Base-by-base conservation (phyloP, 768 basidiomycete species). In the Lanmaoa rubissima region DNA sequence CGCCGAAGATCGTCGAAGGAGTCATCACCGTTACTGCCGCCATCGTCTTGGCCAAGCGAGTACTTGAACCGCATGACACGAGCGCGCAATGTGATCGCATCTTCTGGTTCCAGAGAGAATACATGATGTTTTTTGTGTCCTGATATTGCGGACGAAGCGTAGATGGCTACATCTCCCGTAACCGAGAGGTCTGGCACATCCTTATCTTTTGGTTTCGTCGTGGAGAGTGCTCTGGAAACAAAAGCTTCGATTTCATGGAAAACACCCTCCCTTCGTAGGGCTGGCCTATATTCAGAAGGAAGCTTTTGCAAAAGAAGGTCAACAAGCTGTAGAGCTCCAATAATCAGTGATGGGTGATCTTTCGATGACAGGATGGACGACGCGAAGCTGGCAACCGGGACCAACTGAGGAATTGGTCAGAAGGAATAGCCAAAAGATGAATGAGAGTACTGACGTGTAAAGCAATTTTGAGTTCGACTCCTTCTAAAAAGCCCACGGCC, bases 331-430 rank as follows among this genome's bases (percentile, higher is more conserved):
- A 98, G 78, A 4, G 93, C 94, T 38, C 87, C 87, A 39, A 92
- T 87, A 35, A 97, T 89, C 43, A 96, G 81, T 0, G 86, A 82
- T 2, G 90, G 85, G 59, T 95, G 92, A 69, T 99, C 97, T 65
- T 87, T 90, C 0, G 92, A 92, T 0, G 96, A 97, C 36, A 98
- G 73, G 52, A 98, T 92, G 1, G 93, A 93, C 0, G 94, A 94
- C 2, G 95, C 86, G 71, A 98, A 98, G 69, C 92, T 92, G 2
- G 97, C 93, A 48, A 99, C 84, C 12, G 97, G 94, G 6, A 99
- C 96, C 66, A 83, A 86, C 95, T 98, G 19, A 46, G 17, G 31
- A 59, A 56, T 51, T 63, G 36, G 49, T 58, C 51, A 49, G 53
- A 38, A 42, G 43, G 51, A 19, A 52, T n/a, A 40, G 7, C 47